phyloP scores from a whole-genome alignment of 129 eudicot genomes.

The Flaveria robusta region DNA sequence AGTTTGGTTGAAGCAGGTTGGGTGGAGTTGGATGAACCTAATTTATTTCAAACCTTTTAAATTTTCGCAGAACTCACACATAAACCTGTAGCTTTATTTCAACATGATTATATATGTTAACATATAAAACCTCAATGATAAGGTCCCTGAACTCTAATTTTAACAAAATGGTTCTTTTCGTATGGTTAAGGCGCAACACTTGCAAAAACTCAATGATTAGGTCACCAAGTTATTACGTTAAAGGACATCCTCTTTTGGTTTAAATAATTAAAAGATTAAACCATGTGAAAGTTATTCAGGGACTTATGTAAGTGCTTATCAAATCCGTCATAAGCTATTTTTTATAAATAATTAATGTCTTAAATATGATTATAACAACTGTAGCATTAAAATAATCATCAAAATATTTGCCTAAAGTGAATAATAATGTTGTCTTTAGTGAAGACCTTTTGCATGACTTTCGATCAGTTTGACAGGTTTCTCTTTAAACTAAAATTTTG shows the following conservation, averaged over 20 bases:
- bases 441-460: not conserved
- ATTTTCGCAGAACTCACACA: not conserved
- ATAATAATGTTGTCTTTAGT: not conserved
- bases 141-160: not conserved
- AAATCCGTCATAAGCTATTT: not conserved
- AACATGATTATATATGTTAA: not conserved
- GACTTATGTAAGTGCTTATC: not conserved
- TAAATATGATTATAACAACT: conserved; percentile 4
- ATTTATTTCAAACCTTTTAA: not conserved
- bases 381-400: not conserved
- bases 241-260: not conserved
- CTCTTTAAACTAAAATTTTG: not conserved
- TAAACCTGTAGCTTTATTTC: not conserved
- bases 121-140: not conserved
- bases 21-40: not conserved
- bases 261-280: not conserved
- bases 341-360: not conserved
- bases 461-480: not conserved
- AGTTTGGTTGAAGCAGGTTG: not conserved
- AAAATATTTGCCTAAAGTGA: not conserved
- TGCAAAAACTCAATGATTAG: not conserved
- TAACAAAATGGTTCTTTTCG: not conserved
- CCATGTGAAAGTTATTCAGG: not conserved
- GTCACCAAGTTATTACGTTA: not conserved
- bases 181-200: not conserved